Percentiles rank a stretch among this genome's conserved stretches.
These are phyloP conservation scores for Hyparrhenia diplandra DNA, from an alignment of 176 grass and related monocot genomes.

Conservation along the genomic window DNA sequence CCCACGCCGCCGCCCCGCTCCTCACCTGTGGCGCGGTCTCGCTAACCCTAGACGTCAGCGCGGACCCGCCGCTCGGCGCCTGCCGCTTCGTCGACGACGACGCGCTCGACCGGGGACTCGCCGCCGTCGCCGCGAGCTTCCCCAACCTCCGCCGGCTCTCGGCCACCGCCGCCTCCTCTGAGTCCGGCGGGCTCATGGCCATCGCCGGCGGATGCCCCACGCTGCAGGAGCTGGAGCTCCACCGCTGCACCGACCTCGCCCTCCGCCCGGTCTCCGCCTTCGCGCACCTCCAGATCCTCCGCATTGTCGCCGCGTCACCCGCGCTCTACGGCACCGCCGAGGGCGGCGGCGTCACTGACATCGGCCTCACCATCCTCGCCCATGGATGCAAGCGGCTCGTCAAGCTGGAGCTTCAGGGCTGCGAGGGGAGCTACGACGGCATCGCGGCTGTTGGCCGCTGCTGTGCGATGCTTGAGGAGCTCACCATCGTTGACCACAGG, in stretches of 20 bases:
- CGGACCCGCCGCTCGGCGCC: slow-evolving; percentile 45
- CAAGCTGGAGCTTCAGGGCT: slow-evolving; percentile 72
- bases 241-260: slow-evolving; percentile 71
- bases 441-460: slow-evolving; percentile 81
- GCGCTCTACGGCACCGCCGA: slow-evolving; percentile 42
- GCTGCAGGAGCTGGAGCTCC: slow-evolving; percentile 83
- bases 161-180: slow-evolving; percentile 45
- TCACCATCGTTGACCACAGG: slow-evolving; percentile 67
- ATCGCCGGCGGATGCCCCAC: slow-evolving; percentile 58
- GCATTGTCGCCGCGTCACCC: slow-evolving; percentile 49
- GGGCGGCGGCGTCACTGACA: slow-evolving; percentile 71
- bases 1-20: slow-evolving; percentile 23
- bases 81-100: slow-evolving; percentile 60
- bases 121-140: slow-evolving; percentile 47
- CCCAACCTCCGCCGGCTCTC: slow-evolving; percentile 65
- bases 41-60: slow-evolving; percentile 47
- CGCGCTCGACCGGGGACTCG: slow-evolving; percentile 52
- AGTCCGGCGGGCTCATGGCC: slow-evolving; percentile 61
- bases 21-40: slow-evolving; percentile 57
- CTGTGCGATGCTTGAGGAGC: slow-evolving; percentile 90
- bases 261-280: slow-evolving; percentile 89
- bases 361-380: slow-evolving; percentile 94
- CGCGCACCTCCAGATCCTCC: slow-evolving; percentile 82
- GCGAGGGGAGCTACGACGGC: slow-evolving; percentile 89
- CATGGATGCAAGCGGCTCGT: slow-evolving; percentile 88